These are phyloP conservation scores for Mycena rosella DNA, from an alignment of 768 basidiomycete genomes.

Conservation along the genomic window DNA sequence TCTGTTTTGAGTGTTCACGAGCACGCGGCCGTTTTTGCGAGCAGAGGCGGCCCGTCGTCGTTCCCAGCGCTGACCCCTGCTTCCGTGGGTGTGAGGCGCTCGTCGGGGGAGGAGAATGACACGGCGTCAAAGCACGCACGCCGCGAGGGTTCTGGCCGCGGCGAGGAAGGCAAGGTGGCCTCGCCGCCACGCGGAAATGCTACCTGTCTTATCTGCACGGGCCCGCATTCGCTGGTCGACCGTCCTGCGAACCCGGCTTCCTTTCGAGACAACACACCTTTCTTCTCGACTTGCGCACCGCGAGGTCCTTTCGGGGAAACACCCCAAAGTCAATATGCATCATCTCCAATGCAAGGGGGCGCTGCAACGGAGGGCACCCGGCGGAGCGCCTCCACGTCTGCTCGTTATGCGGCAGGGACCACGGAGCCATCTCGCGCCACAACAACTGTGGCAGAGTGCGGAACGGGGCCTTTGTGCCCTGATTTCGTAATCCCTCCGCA, in stretches of 20 bases:
- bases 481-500: not conserved
- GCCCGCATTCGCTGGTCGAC: not conserved
- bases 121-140: not conserved
- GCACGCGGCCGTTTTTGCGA: too few relatives aligned
- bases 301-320: not conserved
- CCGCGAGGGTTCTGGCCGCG: too few relatives aligned
- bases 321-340: not conserved
- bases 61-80: not conserved
- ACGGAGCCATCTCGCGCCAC: not conserved
- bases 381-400: too few relatives aligned
- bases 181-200: not conserved
- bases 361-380: too few relatives aligned
- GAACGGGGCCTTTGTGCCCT: not conserved
- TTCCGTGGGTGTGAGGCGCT: not conserved
- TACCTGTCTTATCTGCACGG: not conserved
- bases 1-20: not conserved
- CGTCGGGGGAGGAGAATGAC: not conserved
- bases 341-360: too few relatives aligned
- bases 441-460: not conserved
- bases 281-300: not conserved
- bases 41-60: too few relatives aligned
- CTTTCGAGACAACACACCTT: not conserved
- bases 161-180: not conserved
- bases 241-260: not conserved
- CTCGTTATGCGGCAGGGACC: too few relatives aligned